Evolutionary conservation across 257 asterid genomes (phyloP).

Genomic region (Solanum megistacrolobum): DNA sequence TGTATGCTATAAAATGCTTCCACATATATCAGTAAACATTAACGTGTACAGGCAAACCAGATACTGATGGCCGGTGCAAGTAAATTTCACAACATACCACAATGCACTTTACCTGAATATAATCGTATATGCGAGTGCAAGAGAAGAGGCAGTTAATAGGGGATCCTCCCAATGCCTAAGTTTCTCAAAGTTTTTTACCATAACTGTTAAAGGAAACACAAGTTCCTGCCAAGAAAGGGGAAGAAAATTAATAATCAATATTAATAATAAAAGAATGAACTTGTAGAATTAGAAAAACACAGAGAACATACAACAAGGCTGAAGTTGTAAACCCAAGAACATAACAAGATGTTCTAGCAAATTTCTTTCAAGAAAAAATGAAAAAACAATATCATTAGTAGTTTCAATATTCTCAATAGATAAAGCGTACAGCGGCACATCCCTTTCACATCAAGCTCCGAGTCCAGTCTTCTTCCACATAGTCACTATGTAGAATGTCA

Average conservation of each 20-base stretch:
- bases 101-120: slow-evolving; percentile 55
- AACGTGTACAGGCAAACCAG: background rate
- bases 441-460: background rate
- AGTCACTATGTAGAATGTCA: background rate
- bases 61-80: background rate
- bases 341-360: background rate
- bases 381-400: background rate
- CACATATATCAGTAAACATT: background rate
- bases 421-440: background rate
- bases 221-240: slow-evolving; percentile 53
- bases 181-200: slow-evolving; percentile 50
- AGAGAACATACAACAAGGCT: background rate
- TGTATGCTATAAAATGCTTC: background rate
- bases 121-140: slow-evolving; percentile 51
- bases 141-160: slow-evolving; percentile 67
- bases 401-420: background rate
- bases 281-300: background rate
- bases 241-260: background rate
- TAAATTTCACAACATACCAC: background rate
- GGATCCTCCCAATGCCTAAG: slow-evolving; percentile 95
- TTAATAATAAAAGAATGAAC: background rate
- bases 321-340: background rate
- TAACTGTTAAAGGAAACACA: slow-evolving; percentile 60
- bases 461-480: background rate
- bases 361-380: background rate